These are phyloP conservation scores for Anacardium occidentale DNA, from an alignment of 345 rosid species.

Conservation along the genomic window DNA sequence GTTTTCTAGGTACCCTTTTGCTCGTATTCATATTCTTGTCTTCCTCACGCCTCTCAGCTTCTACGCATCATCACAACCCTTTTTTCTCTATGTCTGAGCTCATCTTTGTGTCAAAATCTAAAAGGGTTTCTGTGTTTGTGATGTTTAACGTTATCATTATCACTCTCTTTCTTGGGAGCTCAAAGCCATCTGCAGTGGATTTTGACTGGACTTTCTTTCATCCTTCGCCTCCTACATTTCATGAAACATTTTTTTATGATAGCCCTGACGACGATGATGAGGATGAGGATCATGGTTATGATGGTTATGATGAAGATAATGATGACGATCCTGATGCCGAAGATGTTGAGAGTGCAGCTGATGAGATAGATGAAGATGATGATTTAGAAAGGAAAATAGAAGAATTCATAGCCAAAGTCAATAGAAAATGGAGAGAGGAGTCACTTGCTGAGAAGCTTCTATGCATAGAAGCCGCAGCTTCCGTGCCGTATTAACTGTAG, in stretches of 20 bases:
- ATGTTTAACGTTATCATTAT: slow-evolving; percentile 22
- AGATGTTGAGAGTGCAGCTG: slow-evolving; percentile 16
- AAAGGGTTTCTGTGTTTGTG: slow-evolving; percentile 21
- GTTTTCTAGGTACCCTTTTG: slow-evolving; percentile 9
- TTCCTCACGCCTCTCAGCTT: slow-evolving; percentile 6
- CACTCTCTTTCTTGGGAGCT: slow-evolving; percentile 18
- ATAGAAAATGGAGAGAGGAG: slow-evolving; percentile 32
- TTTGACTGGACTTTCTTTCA: slow-evolving; percentile 4
- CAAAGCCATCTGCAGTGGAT: slow-evolving; percentile 11
- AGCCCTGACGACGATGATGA: background rate
- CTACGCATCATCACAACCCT: slow-evolving; percentile 10
- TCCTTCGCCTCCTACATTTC: background rate
- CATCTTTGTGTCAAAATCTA: slow-evolving; percentile 20
- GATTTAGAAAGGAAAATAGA: slow-evolving; percentile 28
- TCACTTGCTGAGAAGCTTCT: slow-evolving; percentile 19
- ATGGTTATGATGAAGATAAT: slow-evolving; percentile 20
- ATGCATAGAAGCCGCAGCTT: slow-evolving; percentile 1
- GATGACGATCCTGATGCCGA: background rate
- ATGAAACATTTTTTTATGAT: background rate
- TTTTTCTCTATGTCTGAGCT: slow-evolving; percentile 20
- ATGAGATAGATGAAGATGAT: background rate
- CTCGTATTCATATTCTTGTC: slow-evolving; percentile 4
- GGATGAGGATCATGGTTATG: slow-evolving; percentile 2
- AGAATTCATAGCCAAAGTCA: slow-evolving; percentile 28
- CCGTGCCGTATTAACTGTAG: background rate